phyloP scores from a whole-genome alignment of 2,329 filamentous ascomycete species.

The Aspergillus udagawae region DNA sequence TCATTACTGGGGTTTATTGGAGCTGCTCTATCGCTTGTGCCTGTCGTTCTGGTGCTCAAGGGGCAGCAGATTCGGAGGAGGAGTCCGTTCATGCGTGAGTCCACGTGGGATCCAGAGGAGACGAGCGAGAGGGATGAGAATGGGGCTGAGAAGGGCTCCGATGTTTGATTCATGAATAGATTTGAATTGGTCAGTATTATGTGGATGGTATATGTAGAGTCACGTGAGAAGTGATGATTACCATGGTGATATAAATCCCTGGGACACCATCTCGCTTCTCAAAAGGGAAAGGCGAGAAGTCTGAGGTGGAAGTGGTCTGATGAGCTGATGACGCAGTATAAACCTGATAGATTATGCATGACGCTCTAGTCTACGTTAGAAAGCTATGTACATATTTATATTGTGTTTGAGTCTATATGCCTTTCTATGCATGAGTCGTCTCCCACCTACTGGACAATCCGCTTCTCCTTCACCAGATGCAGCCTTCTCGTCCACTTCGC shows the following conservation, averaged over 20 bases:
- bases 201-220: too few relatives aligned
- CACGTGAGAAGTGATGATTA: not conserved
- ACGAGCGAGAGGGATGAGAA: conserved; percentile 4
- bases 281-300: too few relatives aligned
- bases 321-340: not conserved
- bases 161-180: not conserved
- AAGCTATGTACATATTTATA: not conserved
- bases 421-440: too few relatives aligned
- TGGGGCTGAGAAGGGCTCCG: not conserved
- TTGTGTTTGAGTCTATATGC: too few relatives aligned
- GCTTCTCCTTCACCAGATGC: conserved; percentile 17
- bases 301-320: too few relatives aligned
- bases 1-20: conserved; percentile 43
- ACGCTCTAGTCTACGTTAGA: not conserved
- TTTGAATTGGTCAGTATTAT: not conserved
- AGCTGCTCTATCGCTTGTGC: conserved; percentile 36
- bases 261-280: not conserved
- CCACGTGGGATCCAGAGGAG: conserved; percentile 16
- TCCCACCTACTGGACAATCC: not conserved
- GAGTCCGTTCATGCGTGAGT: conserved; percentile 30
- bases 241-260: too few relatives aligned
- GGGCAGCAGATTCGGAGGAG: conserved; percentile 35
- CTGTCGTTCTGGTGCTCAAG: conserved; percentile 39
- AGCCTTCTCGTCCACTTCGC: conserved; percentile 28
- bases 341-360: not conserved